These are phyloP conservation scores for Talaromyces sp. DNA, from an alignment of 2,329 filamentous ascomycete species.

Conservation along the genomic window DNA sequence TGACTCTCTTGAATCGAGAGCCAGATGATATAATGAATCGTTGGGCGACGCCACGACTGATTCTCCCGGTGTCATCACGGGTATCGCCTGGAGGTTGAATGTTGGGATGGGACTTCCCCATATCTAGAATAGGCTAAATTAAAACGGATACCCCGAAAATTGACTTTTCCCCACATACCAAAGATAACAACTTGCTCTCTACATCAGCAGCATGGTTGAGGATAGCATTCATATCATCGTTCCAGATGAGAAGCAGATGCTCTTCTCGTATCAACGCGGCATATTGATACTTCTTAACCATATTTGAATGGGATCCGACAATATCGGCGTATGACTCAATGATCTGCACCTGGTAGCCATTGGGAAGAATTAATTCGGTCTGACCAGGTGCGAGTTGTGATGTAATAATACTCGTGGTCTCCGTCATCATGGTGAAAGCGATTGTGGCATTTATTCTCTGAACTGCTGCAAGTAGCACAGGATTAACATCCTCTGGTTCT, in stretches of 20 bases:
- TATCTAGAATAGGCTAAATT: slow-evolving; percentile 16
- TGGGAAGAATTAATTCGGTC: slow-evolving; percentile 41
- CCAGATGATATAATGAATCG: slow-evolving; percentile 20
- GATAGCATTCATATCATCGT: slow-evolving; percentile 42
- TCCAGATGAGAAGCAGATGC: slow-evolving; percentile 44
- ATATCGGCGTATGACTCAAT: slow-evolving; percentile 44
- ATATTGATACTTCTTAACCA: slow-evolving; percentile 44
- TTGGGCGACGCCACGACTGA: slow-evolving; percentile 21
- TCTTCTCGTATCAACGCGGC: slow-evolving; percentile 44
- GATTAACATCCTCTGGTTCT: slow-evolving; percentile 39
- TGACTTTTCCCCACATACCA: slow-evolving; percentile 17
- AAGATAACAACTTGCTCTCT: slow-evolving; percentile 21
- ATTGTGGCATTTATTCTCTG: slow-evolving; percentile 46
- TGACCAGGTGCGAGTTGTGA: slow-evolving; percentile 40
- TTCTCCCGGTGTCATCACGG: slow-evolving; percentile 13
- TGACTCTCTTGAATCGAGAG: slow-evolving; percentile 29
- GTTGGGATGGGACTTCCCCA: slow-evolving; percentile 20
- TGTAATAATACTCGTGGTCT: slow-evolving; percentile 47
- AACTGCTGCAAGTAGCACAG: slow-evolving; percentile 41
- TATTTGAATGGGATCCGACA: slow-evolving; percentile 35
- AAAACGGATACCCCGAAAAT: neutral
- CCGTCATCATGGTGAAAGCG: slow-evolving; percentile 50
- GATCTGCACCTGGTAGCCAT: slow-evolving; percentile 46
- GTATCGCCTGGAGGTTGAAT: slow-evolving; percentile 12
- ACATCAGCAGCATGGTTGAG: slow-evolving; percentile 34